Base-by-base conservation (phyloP, 352 stramenopile genomes). In the Pseudoperonospora humuli region DNA sequence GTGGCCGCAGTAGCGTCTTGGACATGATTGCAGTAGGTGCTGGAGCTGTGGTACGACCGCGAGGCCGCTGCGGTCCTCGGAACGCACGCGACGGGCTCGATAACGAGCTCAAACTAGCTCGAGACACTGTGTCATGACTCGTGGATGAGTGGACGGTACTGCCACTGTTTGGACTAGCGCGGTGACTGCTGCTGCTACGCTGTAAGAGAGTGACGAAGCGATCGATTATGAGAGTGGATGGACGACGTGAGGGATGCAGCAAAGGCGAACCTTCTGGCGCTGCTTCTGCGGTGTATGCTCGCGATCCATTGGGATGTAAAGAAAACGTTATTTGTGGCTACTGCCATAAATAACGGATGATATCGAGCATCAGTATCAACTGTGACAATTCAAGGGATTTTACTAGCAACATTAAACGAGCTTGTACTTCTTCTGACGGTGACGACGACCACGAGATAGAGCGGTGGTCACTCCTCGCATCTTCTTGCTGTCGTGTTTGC, bases 221-320 rank as follows among this genome's bases (percentile, higher is more conserved):
- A 17, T 5, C 38, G 46, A 25, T 33, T 28, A 11, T 48, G 33
- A 37, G 0, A 10, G 7, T 28, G 5, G 33, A 0, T 21, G 20
- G 39, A 13, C 13, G 7, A 19, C 7, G 25, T 25, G 1, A 7
- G 24, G 29, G 18, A n/a, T 6, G 17, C 7, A 32, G 35, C 1
- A 47, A 14, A 8, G n/a, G 15, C 57, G 39, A 36, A 84, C 75
- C 71, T 84, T 83, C 44, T 84, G 71, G 9, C 75, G 71, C 72
- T 86, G 75, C 65, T 84, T 84, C 49, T 78, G 67, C 35, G 75
- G 75, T 38, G 75, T 86, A 37, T 60, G 65, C 54, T 86, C 75
- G 27, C 75, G 75, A 70, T 86, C 75, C 75, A 84, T 86, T 36
- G 13, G n/a, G 23, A 27, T 1, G 7, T 10, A 7, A 26, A 27